These are phyloP conservation scores for Vicia villosa DNA, from an alignment of 306 rosid species.

Conservation along the genomic window DNA sequence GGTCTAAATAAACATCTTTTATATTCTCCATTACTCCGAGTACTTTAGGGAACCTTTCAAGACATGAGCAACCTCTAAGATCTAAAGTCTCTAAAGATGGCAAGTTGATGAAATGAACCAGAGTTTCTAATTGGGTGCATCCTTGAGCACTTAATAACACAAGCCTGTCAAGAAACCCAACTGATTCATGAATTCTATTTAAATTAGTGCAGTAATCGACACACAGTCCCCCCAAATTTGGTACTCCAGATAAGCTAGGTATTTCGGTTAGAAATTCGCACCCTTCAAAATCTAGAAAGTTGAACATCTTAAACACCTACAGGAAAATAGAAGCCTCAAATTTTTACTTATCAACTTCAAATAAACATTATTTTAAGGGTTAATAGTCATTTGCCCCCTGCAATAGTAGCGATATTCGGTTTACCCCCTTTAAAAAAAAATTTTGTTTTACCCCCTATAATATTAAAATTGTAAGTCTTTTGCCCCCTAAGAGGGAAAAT, in stretches of 20 bases:
- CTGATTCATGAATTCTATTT: neutral
- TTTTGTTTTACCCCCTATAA: too few species aligned
- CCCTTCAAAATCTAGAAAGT: conserved; percentile 9
- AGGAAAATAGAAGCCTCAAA: neutral
- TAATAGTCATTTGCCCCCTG: too few species aligned
- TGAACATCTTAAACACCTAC: too few species aligned
- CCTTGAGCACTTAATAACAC: conserved; percentile 22
- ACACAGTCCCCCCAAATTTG: conserved; percentile 14
- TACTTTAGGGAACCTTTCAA: conserved; percentile 18
- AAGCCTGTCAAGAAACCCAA: conserved; percentile 26
- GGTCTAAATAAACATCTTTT: conserved; percentile 13
- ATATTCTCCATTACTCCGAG: conserved; percentile 27
- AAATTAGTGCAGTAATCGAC: conserved; percentile 13
- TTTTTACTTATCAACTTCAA: neutral
- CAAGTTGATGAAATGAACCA: conserved; percentile 7
- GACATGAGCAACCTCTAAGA: neutral
- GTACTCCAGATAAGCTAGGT: conserved; percentile 6
- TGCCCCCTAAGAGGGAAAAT: too few species aligned
- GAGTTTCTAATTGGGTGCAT: conserved; percentile 4
- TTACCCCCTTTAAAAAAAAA: too few species aligned
- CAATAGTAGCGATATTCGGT: too few species aligned
- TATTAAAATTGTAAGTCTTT: too few species aligned
- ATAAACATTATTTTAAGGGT: neutral
- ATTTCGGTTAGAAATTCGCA: conserved; percentile 11
- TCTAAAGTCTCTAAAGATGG: conserved; percentile 31